Evolutionary conservation across 2,329 filamentous ascomycete genomes (phyloP).

Genomic region (Rhynchosporium secalis): DNA sequence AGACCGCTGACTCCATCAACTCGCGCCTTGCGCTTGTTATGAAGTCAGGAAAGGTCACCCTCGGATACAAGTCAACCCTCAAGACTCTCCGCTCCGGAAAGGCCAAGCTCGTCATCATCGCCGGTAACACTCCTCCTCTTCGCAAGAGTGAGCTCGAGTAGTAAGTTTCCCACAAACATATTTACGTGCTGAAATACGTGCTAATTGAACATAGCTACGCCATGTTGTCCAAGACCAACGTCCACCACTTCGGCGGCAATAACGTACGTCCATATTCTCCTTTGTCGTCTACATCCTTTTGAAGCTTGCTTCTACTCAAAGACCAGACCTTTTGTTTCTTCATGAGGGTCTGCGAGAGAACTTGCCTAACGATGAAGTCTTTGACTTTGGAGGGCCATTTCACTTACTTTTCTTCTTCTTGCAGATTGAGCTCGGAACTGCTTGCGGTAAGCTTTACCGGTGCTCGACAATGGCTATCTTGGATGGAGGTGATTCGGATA

Average conservation of each 20-base stretch:
- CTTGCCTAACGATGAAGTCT: constrained; percentile 91
- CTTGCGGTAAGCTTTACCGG: constrained; percentile 98
- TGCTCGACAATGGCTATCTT: constrained; percentile 97
- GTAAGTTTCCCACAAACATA: not conserved
- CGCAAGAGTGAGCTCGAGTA: constrained; percentile 97
- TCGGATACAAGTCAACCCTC: constrained; percentile 87
- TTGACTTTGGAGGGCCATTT: constrained; percentile 79
- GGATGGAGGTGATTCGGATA: constrained; percentile 98
- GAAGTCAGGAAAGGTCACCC: constrained; percentile 75
- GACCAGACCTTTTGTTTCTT: constrained; percentile 26
- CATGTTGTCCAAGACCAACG: constrained; percentile 89
- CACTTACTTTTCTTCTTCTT: constrained; percentile 53
- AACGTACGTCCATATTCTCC: constrained; percentile 73
- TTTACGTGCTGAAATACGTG: not conserved
- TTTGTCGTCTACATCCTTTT: constrained; percentile 20
- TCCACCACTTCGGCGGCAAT: constrained; percentile 98
- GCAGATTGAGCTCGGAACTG: constrained; percentile 97
- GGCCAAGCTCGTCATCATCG: constrained; percentile 97
- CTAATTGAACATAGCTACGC: constrained; percentile 56
- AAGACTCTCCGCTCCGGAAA: constrained; percentile 93
- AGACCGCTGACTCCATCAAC: constrained; percentile 77
- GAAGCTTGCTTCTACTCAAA: constrained; percentile 25
- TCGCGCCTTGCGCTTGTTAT: constrained; percentile 62
- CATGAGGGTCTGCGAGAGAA: constrained; percentile 42
- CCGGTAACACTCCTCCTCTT: constrained; percentile 95